phyloP scores from a whole-genome alignment of 2,329 filamentous ascomycete genomes.

The Ceratocystiopsis brevicomis region DNA sequence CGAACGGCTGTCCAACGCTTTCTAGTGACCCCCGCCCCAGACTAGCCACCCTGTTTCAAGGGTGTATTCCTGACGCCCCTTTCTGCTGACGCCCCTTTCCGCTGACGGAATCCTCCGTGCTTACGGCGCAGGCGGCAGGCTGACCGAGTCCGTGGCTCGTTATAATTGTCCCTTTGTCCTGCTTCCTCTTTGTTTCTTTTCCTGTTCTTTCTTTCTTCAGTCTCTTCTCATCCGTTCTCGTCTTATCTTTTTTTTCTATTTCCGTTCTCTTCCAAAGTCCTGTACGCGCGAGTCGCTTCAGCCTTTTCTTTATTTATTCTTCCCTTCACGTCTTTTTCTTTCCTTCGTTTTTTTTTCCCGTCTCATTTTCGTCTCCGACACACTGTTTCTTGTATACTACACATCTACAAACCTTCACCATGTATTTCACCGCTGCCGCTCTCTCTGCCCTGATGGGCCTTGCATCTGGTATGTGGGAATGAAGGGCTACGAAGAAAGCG shows the following conservation, averaged over 20 bases:
- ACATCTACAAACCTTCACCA: conserved; percentile 30
- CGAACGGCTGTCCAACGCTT: no score
- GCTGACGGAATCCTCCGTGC: no score
- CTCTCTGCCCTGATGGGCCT: conserved; percentile 28
- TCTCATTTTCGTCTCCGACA: conserved; percentile 4
- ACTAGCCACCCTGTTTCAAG: no score
- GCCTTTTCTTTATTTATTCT: conserved; percentile 10
- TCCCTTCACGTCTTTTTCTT: conserved; percentile 5
- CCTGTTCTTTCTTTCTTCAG: conserved; percentile 6
- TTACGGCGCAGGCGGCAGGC: no score
- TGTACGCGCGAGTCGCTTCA: conserved; percentile 24
- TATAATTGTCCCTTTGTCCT: not conserved
- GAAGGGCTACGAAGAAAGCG: not conserved
- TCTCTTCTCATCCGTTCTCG: no score
- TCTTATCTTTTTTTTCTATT: no score
- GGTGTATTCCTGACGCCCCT: no score
- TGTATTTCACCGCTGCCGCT: conserved; percentile 12
- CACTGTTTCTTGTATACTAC: no score
- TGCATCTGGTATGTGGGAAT: conserved; percentile 22
- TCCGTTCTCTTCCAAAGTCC: conserved; percentile 17
- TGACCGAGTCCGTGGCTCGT: no score
- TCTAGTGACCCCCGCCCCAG: no score
- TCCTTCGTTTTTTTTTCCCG: conserved; percentile 5
- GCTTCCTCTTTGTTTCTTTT: conserved; percentile 8
- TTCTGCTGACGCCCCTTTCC: no score